A percentile compares a stretch with the other conserved stretches of the same genome.
phyloP scores from a whole-genome alignment of 306 rosid species.

The Argentina anserina region DNA sequence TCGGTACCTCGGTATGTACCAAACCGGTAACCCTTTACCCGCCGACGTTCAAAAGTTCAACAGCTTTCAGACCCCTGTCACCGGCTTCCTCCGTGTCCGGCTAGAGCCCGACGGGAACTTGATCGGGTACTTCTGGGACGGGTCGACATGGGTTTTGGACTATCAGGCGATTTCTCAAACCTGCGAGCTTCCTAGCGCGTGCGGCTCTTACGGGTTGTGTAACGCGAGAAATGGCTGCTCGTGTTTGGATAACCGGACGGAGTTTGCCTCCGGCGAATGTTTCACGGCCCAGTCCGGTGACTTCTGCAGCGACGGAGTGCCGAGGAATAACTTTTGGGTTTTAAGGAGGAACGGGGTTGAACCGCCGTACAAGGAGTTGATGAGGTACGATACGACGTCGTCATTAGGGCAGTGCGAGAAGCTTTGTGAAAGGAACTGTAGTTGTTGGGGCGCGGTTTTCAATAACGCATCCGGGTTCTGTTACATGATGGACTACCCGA shows the following conservation, averaged over 20 bases:
- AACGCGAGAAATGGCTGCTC: constrained; percentile 55
- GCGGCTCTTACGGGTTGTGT: constrained; percentile 86
- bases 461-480: constrained; percentile 62
- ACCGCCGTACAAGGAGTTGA: constrained; percentile 51
- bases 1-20: constrained; percentile 85
- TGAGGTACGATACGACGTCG: constrained; percentile 38
- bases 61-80: constrained; percentile 40
- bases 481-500: constrained; percentile 55
- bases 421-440: constrained; percentile 54
- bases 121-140: constrained; percentile 68
- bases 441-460: constrained; percentile 81
- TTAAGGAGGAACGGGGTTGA: constrained; percentile 61
- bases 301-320: constrained; percentile 41
- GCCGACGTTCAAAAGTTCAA: constrained; percentile 61
- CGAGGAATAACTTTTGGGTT: constrained; percentile 30
- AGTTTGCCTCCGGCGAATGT: constrained; percentile 42
- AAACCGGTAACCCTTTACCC: constrained; percentile 41
- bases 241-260: constrained; percentile 59
- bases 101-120: constrained; percentile 74
- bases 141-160: constrained; percentile 44
- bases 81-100: constrained; percentile 47
- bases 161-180: constrained; percentile 52
- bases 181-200: constrained; percentile 68
- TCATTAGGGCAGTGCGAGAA: constrained; percentile 52
- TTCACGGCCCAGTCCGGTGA: constrained; percentile 23